These are phyloP conservation scores for Nicotiana obtusifolia DNA, from an alignment of 257 asterid species.

Conservation along the genomic window DNA sequence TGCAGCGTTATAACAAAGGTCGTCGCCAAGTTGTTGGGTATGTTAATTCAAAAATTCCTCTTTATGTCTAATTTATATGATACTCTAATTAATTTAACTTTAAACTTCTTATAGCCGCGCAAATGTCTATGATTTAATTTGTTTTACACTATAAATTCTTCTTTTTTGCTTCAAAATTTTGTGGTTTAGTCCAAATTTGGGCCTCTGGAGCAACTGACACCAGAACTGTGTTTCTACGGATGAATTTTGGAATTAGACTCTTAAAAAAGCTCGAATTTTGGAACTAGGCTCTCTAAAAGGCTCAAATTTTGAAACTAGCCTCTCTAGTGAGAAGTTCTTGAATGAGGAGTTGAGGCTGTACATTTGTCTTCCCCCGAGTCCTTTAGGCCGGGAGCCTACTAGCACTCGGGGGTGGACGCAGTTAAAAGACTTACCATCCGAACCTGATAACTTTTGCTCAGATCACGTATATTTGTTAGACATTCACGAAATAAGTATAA, in stretches of 20 bases:
- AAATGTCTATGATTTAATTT: too few species aligned
- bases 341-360: not conserved
- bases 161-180: not conserved
- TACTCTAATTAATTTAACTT: too few species aligned
- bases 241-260: not conserved
- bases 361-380: too few species aligned
- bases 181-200: not conserved
- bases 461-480: too few species aligned
- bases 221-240: not conserved
- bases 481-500: too few species aligned
- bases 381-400: too few species aligned
- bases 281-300: not conserved
- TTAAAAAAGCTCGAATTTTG: not conserved
- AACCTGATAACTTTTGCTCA: too few species aligned
- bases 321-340: not conserved
- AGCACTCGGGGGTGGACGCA: too few species aligned
- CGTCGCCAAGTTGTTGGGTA: conserved; percentile 93
- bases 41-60: not conserved
- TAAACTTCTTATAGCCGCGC: too few species aligned
- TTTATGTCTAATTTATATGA: not conserved
- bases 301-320: not conserved
- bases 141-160: not conserved
- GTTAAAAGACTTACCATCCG: too few species aligned
- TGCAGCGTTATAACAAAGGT: conserved; percentile 73
- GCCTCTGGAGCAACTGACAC: not conserved